A percentile compares a stretch with the other conserved stretches of the same genome.
These are phyloP conservation scores for Gamsiella multidivaricata DNA, from an alignment of 192 early-diverging fungal species.

Conservation along the genomic window DNA sequence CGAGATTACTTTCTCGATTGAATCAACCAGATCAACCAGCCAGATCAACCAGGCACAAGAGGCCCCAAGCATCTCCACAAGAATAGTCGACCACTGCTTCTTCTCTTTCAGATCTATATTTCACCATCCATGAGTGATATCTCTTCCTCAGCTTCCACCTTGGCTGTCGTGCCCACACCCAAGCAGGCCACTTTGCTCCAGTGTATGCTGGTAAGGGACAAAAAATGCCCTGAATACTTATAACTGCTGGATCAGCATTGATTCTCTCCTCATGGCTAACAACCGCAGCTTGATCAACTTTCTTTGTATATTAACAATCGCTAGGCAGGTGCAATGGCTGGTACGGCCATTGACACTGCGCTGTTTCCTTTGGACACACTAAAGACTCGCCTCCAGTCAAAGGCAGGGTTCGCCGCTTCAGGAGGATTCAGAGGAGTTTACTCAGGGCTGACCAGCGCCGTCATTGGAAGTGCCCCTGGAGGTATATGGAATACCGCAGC, in stretches of 20 bases:
- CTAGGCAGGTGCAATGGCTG: constrained; percentile 87
- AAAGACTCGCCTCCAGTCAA: constrained; percentile 94
- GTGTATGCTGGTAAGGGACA: constrained; percentile 47
- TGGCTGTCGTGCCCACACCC: constrained; percentile 25
- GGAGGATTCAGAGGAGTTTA: constrained; percentile 94
- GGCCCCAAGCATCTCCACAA: no score
- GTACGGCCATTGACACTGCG: constrained; percentile 91
- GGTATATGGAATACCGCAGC: constrained; percentile 64
- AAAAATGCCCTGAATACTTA: no score
- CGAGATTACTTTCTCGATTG: no score
- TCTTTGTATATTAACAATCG: background rate
- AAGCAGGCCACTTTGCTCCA: constrained; percentile 39
- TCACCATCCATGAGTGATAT: constrained; percentile 39
- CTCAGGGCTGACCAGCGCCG: constrained; percentile 87
- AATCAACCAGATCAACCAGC: no score
- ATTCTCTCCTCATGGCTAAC: no score
- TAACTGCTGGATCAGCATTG: no score
- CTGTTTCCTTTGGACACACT: constrained; percentile 97
- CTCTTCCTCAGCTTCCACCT: constrained; percentile 24
- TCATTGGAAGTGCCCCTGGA: constrained; percentile 93
- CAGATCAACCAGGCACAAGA: no score
- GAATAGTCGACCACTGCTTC: constrained; percentile 1
- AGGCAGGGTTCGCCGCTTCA: constrained; percentile 81
- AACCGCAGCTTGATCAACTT: background rate
- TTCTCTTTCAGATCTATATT: background rate